These are phyloP conservation scores for Salvia splendens DNA, from an alignment of 257 asterid genomes.

Conservation along the genomic window DNA sequence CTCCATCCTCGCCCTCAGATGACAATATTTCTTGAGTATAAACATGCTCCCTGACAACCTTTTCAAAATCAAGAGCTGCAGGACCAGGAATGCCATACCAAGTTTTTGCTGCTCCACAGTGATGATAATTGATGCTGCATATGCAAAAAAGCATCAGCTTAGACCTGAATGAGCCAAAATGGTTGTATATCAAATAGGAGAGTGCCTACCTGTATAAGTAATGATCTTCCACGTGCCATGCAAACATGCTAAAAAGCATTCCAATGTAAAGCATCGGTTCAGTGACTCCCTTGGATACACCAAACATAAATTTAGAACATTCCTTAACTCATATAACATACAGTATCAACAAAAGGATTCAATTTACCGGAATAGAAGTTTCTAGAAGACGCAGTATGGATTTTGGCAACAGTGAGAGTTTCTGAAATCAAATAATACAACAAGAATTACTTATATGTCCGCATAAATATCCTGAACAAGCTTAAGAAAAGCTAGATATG, in stretches of 20 bases:
- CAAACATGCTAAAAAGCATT: constrained; percentile 97
- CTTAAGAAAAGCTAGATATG: neutral
- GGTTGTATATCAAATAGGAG: neutral
- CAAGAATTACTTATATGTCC: constrained; percentile 27
- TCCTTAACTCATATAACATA: neutral
- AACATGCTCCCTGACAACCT: constrained; percentile 76
- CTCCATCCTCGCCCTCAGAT: constrained; percentile 91
- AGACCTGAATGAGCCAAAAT: constrained; percentile 10
- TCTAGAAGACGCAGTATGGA: constrained; percentile 89
- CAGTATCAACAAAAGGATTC: constrained; percentile 17
- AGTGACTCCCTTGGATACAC: constrained; percentile 84
- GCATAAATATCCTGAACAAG: neutral
- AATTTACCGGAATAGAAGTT: constrained; percentile 77
- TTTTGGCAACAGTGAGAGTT: constrained; percentile 80
- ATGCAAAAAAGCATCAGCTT: constrained; percentile 30
- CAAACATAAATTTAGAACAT: constrained; percentile 25
- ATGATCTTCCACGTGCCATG: constrained; percentile 99
- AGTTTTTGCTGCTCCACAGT: constrained; percentile 97
- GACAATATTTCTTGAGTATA: constrained; percentile 73
- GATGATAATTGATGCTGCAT: constrained; percentile 90
- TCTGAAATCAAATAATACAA: constrained; percentile 51
- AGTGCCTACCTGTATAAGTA: constrained; percentile 75
- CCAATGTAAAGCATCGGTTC: constrained; percentile 99
- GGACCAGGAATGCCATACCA: constrained; percentile 99
- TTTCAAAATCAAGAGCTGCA: constrained; percentile 84